These are phyloP conservation scores for Epichloe coenophiala DNA, from an alignment of 2,329 filamentous ascomycete genomes.

Conservation along the genomic window DNA sequence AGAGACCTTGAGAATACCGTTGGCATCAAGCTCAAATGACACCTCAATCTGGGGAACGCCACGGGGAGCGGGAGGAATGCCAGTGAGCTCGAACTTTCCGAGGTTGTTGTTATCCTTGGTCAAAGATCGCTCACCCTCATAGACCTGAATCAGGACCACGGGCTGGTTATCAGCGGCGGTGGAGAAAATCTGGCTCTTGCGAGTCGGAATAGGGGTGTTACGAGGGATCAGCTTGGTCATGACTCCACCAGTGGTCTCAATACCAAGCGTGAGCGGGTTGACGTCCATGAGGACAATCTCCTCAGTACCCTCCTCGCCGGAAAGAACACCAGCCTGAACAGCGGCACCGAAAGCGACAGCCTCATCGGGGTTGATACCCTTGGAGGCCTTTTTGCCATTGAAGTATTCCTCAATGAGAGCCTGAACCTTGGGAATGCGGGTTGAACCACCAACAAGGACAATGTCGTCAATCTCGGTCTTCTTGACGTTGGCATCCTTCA, in stretches of 20 bases:
- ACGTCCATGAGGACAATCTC: slow-evolving; percentile 90
- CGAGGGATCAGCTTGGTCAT: slow-evolving; percentile 96
- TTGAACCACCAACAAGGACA: slow-evolving; percentile 94
- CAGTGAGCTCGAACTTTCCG: slow-evolving; percentile 95
- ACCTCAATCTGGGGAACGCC: slow-evolving; percentile 98
- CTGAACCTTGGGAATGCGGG: slow-evolving; percentile 98
- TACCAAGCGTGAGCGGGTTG: slow-evolving; percentile 91
- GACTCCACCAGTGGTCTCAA: slow-evolving; percentile 92
- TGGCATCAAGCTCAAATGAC: slow-evolving; percentile 93
- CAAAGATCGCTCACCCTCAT: slow-evolving; percentile 83
- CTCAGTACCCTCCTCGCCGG: slow-evolving; percentile 71
- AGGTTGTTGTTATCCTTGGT: slow-evolving; percentile 96
- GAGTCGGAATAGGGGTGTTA: slow-evolving; percentile 88
- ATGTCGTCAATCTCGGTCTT: slow-evolving; percentile 93
- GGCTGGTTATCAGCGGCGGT: slow-evolving; percentile 95
- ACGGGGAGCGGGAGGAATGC: slow-evolving; percentile 87
- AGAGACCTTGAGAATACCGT: slow-evolving; percentile 94
- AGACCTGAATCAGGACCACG: slow-evolving; percentile 89
- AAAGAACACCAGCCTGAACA: slow-evolving; percentile 90
- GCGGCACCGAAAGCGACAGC: slow-evolving; percentile 96
- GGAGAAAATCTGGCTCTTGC: slow-evolving; percentile 97
- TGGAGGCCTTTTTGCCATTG: slow-evolving; percentile 88
- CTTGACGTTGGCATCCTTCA: slow-evolving; percentile 96
- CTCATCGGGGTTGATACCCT: slow-evolving; percentile 99
- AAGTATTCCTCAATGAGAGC: slow-evolving; percentile 93